Percentiles rank a stretch among this genome's conserved stretches.
phyloP scores from a whole-genome alignment of 805 yeast species.

The Ogataea corticis region DNA sequence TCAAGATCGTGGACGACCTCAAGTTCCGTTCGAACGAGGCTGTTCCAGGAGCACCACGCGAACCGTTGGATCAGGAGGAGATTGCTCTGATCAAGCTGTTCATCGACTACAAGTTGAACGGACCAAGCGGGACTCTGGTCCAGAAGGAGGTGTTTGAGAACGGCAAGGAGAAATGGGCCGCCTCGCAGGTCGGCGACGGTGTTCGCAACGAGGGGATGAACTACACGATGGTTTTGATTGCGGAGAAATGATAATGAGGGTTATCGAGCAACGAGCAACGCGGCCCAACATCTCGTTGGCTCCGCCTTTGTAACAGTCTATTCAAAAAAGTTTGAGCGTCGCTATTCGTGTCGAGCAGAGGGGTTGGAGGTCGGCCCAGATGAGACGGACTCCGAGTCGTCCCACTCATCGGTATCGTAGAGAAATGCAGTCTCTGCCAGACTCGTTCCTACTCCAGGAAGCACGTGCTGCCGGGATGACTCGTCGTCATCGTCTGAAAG shows the following conservation, averaged over 20 bases:
- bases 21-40: slow-evolving; percentile 7
- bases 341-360: too few species aligned
- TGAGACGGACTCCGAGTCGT: too few species aligned
- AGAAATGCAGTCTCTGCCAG: too few species aligned
- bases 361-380: too few species aligned
- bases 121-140: slow-evolving; percentile 25
- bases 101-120: slow-evolving; percentile 34
- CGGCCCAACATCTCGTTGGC: too few species aligned
- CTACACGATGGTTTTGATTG: slow-evolving; percentile 27
- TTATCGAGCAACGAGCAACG: slow-evolving; percentile 1
- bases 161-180: slow-evolving; percentile 1
- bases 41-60: not conserved
- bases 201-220: slow-evolving; percentile 27
- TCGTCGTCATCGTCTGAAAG: not conserved
- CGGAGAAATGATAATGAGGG: slow-evolving; percentile 22
- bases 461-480: too few species aligned
- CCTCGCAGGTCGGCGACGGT: not conserved
- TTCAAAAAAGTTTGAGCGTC: too few species aligned
- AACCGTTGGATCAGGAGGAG: slow-evolving; percentile 13
- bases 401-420: too few species aligned
- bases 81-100: slow-evolving; percentile 29
- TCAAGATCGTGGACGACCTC: slow-evolving; percentile 17
- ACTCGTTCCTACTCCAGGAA: too few species aligned
- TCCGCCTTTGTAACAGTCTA: too few species aligned
- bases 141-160: slow-evolving; percentile 14